Evolutionary conservation across 805 yeast species (phyloP).

Genomic region (Metschnikowia lachancei): DNA sequence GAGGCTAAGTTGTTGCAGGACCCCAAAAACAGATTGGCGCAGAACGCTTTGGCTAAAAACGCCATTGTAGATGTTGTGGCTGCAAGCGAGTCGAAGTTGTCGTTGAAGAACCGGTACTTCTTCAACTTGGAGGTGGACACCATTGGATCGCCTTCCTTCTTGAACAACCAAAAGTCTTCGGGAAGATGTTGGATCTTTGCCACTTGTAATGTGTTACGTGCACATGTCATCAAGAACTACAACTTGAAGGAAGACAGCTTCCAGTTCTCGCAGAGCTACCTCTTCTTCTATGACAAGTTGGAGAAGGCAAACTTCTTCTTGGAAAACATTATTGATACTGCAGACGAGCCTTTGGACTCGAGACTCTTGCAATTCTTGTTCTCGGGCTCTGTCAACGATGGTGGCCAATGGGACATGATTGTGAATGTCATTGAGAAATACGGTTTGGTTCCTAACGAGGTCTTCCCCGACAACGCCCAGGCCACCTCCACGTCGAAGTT

Average conservation of each 20-base stretch:
- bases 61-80: slow-evolving; percentile 44
- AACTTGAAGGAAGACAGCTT: slow-evolving; percentile 52
- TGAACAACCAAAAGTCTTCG: slow-evolving; percentile 61
- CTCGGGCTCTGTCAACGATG: slow-evolving; percentile 68
- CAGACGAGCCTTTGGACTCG: slow-evolving; percentile 62
- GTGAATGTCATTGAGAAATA: slow-evolving; percentile 73
- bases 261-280: slow-evolving; percentile 73
- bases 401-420: slow-evolving; percentile 88
- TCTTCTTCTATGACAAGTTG: slow-evolving; percentile 82
- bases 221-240: slow-evolving; percentile 58
- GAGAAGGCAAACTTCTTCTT: slow-evolving; percentile 81
- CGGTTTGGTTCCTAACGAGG: slow-evolving; percentile 72
- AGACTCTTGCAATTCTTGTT: slow-evolving; percentile 67
- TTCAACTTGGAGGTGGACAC: slow-evolving; percentile 38
- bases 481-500: slow-evolving; percentile 52
- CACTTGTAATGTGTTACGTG: slow-evolving; percentile 68
- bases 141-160: slow-evolving; percentile 35
- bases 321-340: slow-evolving; percentile 72
- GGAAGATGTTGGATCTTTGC: slow-evolving; percentile 94
- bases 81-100: slow-evolving; percentile 23
- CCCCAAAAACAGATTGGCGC: slow-evolving; percentile 51
- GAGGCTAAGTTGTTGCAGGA: slow-evolving; percentile 42
- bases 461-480: slow-evolving; percentile 67
- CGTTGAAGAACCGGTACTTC: slow-evolving; percentile 29
- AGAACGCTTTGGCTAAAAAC: slow-evolving; percentile 52